A percentile compares a stretch with the other conserved stretches of the same genome.
Evolutionary conservation across 1,284 basidiomycete genomes (phyloP).

Genomic region (Boletus mariae): DNA sequence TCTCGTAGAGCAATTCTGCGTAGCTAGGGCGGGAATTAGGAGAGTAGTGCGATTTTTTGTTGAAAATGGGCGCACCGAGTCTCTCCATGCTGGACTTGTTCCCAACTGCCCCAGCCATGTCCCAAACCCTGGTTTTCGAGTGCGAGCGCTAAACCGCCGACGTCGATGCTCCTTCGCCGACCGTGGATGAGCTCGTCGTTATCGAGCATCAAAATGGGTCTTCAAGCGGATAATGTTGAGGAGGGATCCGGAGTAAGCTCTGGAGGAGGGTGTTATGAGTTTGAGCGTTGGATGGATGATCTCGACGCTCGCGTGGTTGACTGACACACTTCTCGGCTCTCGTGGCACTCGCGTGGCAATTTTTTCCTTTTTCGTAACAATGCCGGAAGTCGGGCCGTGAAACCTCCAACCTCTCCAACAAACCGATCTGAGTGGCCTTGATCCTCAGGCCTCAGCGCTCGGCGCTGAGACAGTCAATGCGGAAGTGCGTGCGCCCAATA

Average conservation of each 20-base stretch:
- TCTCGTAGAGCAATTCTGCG: slow-evolving; percentile 77
- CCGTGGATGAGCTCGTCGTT: slow-evolving; percentile 29
- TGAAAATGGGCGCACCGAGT: slow-evolving; percentile 48
- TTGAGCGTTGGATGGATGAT: slow-evolving; percentile 27
- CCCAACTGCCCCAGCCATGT: slow-evolving; percentile 73
- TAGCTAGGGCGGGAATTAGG: slow-evolving; percentile 38
- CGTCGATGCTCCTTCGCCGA: slow-evolving; percentile 76
- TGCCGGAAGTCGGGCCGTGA: slow-evolving; percentile 24
- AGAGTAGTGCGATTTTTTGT: slow-evolving; percentile 1
- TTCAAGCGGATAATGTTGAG: background rate
- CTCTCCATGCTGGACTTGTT: slow-evolving; percentile 48
- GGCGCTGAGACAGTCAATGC: background rate
- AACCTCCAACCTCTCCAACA: background rate
- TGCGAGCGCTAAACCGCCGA: slow-evolving; percentile 79
- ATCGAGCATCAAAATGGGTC: slow-evolving; percentile 21
- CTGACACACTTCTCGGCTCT: slow-evolving; percentile 36
- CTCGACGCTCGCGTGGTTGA: slow-evolving; percentile 36
- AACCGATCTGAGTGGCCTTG: background rate
- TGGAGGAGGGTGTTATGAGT: slow-evolving; percentile 12
- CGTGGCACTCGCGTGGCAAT: slow-evolving; percentile 32
- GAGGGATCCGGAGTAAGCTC: background rate
- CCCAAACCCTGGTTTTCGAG: slow-evolving; percentile 60
- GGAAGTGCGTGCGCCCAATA: background rate
- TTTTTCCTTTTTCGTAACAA: slow-evolving; percentile 26
- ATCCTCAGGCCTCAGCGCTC: background rate